phyloP scores from a whole-genome alignment of 805 yeast species.

The Cyberlindnera japonica region DNA sequence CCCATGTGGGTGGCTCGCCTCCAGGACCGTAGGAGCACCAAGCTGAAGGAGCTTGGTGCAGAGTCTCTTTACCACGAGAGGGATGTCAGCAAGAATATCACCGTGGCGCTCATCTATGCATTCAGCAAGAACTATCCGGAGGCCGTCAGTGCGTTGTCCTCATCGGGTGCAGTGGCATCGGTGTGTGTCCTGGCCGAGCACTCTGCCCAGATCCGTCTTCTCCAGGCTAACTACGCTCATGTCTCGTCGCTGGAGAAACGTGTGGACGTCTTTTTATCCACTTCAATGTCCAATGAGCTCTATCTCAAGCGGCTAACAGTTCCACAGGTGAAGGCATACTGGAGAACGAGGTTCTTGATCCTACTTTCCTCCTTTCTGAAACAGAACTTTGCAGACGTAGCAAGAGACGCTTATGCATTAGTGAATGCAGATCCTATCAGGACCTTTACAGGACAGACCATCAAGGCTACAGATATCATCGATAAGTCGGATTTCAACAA shows the following conservation, averaged over 20 bases:
- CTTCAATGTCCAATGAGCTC: slow-evolving; percentile 23
- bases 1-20: slow-evolving; percentile 2
- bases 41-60: slow-evolving; percentile 14
- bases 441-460: slow-evolving; percentile 16
- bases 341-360: slow-evolving; percentile 26
- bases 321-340: slow-evolving; percentile 24
- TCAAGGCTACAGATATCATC: slow-evolving; percentile 21
- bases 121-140: slow-evolving; percentile 21
- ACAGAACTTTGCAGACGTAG: slow-evolving; percentile 21
- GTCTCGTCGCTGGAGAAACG: slow-evolving; percentile 25
- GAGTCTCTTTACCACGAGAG: slow-evolving; percentile 26
- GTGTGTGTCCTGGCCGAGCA: slow-evolving; percentile 23
- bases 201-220: slow-evolving; percentile 22
- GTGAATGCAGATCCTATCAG: slow-evolving; percentile 17
- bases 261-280: slow-evolving; percentile 22
- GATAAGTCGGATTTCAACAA: slow-evolving; percentile 16
- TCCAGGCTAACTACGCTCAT: slow-evolving; percentile 17
- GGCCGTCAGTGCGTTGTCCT: slow-evolving; percentile 19
- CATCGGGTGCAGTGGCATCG: slow-evolving; percentile 14
- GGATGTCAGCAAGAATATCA: slow-evolving; percentile 17
- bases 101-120: slow-evolving; percentile 17
- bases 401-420: slow-evolving; percentile 12
- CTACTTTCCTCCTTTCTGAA: slow-evolving; percentile 26
- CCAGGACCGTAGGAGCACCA: slow-evolving; percentile 1
- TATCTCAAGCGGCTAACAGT: slow-evolving; percentile 24